phyloP scores from a whole-genome alignment of 1,284 basidiomycete genomes.

The Macrocystidia cucumis region DNA sequence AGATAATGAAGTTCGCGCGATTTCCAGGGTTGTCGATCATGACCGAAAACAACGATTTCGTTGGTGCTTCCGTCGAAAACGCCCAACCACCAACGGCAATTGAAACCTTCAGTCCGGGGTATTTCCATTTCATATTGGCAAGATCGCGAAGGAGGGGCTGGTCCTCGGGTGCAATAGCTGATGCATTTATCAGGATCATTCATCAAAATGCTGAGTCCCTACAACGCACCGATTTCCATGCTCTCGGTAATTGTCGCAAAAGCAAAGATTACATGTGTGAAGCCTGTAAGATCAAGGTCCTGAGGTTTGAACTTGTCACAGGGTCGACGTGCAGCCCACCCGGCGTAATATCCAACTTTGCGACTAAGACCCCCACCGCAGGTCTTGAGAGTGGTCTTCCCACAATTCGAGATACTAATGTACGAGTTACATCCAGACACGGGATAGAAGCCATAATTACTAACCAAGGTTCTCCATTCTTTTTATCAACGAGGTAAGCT shows the following conservation, averaged over 20 bases:
- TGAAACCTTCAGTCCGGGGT: constrained; percentile 9
- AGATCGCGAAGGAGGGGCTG: constrained; percentile 5
- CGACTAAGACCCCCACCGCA: constrained; percentile 8
- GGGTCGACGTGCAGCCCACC: constrained; percentile 11
- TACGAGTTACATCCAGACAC: constrained; percentile 4
- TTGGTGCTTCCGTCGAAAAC: constrained; percentile 11
- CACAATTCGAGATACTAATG: constrained; percentile 16
- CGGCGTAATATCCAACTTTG: constrained; percentile 15
- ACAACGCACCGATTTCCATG: constrained; percentile 2
- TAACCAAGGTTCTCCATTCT: constrained; percentile 4
- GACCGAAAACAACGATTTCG: constrained; percentile 8
- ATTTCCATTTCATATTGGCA: constrained; percentile 5
- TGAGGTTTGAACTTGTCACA: constrained; percentile 9
- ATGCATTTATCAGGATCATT: too few species aligned
- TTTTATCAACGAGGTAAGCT: too few species aligned
- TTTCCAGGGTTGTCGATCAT: constrained; percentile 6
- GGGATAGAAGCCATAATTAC: not conserved
- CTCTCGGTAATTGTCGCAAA: constrained; percentile 1
- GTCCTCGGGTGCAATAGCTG: not conserved
- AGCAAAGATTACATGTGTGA: constrained; percentile 5
- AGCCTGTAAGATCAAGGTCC: constrained; percentile 9
- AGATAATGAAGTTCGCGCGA: constrained; percentile 10
- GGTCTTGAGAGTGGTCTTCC: constrained; percentile 6
- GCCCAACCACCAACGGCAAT: constrained; percentile 14
- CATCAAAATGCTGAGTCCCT: too few species aligned